These are phyloP conservation scores for Terfezia boudieri DNA, from an alignment of 495 filamentous ascomycete species.

Conservation along the genomic window DNA sequence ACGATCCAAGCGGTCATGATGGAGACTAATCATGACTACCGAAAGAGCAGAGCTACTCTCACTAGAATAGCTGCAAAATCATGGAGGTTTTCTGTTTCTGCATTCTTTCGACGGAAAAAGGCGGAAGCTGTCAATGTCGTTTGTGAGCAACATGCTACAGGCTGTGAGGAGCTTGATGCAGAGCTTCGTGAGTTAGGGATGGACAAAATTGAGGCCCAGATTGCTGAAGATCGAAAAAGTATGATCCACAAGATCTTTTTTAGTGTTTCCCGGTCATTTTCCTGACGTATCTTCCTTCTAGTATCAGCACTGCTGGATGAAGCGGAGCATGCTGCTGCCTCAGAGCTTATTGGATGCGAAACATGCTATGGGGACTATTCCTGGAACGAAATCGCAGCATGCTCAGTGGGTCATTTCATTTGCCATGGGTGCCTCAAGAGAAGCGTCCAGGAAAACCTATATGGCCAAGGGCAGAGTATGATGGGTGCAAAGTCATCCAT, in stretches of 20 bases:
- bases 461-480: slow-evolving; percentile 73
- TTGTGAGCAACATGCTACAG: slow-evolving; percentile 43
- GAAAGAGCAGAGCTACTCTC: slow-evolving; percentile 50
- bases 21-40: slow-evolving; percentile 74
- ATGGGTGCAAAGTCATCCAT: slow-evolving; percentile 46
- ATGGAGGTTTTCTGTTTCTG: slow-evolving; percentile 66
- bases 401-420: slow-evolving; percentile 53
- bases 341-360: slow-evolving; percentile 56
- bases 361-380: slow-evolving; percentile 64
- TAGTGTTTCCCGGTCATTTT: background rate
- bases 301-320: slow-evolving; percentile 55
- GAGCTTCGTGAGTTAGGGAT: slow-evolving; percentile 39
- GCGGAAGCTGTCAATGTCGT: slow-evolving; percentile 30
- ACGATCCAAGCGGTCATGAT: slow-evolving; percentile 74
- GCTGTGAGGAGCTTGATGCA: slow-evolving; percentile 51
- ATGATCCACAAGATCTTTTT: background rate
- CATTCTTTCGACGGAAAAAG: slow-evolving; percentile 46
- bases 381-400: slow-evolving; percentile 66
- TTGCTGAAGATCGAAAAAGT: slow-evolving; percentile 32
- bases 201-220: slow-evolving; percentile 30
- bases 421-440: slow-evolving; percentile 68
- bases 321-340: slow-evolving; percentile 41
- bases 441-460: slow-evolving; percentile 61
- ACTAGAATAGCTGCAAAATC: slow-evolving; percentile 53
- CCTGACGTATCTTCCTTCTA: background rate